Evolutionary conservation across 2,329 filamentous ascomycete genomes (phyloP).

Genomic region (Botrytis galanthina): DNA sequence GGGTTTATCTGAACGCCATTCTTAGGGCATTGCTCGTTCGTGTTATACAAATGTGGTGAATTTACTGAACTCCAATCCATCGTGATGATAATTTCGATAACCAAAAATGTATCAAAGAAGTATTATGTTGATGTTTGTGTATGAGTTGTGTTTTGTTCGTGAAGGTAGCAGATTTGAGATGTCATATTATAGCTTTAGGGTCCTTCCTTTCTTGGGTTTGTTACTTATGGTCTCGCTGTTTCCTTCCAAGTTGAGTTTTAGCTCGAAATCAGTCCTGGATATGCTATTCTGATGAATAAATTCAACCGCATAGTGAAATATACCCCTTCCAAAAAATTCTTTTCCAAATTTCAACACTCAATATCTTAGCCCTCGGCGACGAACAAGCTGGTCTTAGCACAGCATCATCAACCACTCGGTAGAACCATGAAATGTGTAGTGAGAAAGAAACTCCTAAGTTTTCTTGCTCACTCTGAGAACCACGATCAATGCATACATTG

Average conservation of each 20-base stretch:
- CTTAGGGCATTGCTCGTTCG: no score
- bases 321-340: not conserved
- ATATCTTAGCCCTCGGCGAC: not conserved
- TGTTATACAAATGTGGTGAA: slow-evolving; percentile 5
- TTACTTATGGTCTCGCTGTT: not conserved
- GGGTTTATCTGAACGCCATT: not conserved
- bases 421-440: not conserved
- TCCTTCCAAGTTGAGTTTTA: not conserved
- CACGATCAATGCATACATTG: not conserved
- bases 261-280: not conserved
- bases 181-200: not conserved
- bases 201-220: not conserved
- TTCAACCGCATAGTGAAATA: not conserved
- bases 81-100: slow-evolving; percentile 8
- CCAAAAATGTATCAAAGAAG: not conserved
- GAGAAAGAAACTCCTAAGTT: not conserved
- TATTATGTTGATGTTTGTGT: slow-evolving; percentile 1
- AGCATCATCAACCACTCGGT: not conserved
- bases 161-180: not conserved
- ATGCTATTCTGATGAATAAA: not conserved
- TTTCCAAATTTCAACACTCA: not conserved
- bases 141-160: not conserved
- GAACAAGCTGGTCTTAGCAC: not conserved
- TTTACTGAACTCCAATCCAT: slow-evolving; percentile 11
- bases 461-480: not conserved